A percentile compares a stretch with the other conserved stretches of the same genome.
These are phyloP conservation scores for Notholithocarpus densiflorus DNA, from an alignment of 306 rosid species.

Conservation along the genomic window DNA sequence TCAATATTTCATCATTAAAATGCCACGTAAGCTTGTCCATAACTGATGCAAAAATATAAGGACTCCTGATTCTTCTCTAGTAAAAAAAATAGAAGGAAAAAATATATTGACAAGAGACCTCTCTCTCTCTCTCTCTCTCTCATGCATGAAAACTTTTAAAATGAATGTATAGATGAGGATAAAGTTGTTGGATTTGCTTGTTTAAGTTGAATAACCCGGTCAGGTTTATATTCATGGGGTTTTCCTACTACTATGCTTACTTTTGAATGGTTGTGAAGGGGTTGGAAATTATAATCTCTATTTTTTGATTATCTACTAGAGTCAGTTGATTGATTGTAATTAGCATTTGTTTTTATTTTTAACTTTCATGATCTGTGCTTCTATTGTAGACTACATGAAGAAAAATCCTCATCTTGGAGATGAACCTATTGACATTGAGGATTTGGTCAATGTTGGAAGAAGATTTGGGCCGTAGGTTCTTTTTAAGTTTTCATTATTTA, in stretches of 20 bases:
- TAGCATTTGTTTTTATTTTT: conserved; percentile 12
- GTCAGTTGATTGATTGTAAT: conserved; percentile 10
- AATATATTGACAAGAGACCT: no score
- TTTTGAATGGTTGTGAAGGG: conserved; percentile 8
- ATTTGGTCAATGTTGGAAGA: conserved; percentile 81
- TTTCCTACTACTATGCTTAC: neutral
- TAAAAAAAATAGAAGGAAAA: no score
- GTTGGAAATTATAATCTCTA: neutral
- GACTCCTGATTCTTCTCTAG: no score
- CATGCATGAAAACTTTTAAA: neutral
- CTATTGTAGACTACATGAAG: conserved; percentile 61
- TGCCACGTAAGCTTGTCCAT: no score
- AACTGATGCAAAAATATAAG: no score
- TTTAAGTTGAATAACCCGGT: no score
- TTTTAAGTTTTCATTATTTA: no score
- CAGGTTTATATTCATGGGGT: neutral
- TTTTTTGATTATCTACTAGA: conserved; percentile 14
- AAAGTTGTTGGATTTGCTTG: no score
- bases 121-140: no score
- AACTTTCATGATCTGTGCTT: conserved; percentile 26
- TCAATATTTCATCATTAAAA: no score
- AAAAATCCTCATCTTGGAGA: conserved; percentile 80
- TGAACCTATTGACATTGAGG: conserved; percentile 92
- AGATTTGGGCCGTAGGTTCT: conserved; percentile 75
- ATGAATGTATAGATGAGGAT: neutral